Evolutionary conservation across 1,284 basidiomycete genomes (phyloP), one percentile per base, ranked within the genome.

Genomic region (Omphalotus olearius): DNA sequence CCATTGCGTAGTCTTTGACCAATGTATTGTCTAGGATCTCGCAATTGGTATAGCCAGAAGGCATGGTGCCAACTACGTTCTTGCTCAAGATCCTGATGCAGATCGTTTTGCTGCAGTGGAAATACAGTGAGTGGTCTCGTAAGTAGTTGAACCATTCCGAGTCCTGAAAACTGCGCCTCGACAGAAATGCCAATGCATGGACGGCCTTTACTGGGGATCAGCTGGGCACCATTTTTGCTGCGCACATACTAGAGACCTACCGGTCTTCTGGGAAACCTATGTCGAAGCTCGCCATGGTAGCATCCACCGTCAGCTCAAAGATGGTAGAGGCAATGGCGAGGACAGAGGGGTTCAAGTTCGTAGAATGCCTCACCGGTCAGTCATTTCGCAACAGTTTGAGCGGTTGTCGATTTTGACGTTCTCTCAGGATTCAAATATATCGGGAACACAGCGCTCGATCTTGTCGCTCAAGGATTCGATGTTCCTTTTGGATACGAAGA

Each of bases 401-500:
- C 33, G n/a, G 9, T 49, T 16, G 53, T 50, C 23, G 35, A 33
- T 33, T 2, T 7, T 33, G 13, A 10, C 36, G 39, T 43, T 6
- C 7, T 18, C 14, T 13, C 53, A 89, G 88, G 88, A 1, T 91
- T 91, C 68, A 91, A 90, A 64, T 91, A 80, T 64, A 91, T 93
- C 47, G 91, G 91, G 9, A 93, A 93, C 62, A 84, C 81, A 4
- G 88, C 85, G 1, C 68, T 90, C 23, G 69, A 75, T 44, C 73
- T 92, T 9, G 82, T 78, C 16, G 62, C 68, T 38, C 68, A 82
- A 45, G 91, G 89, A 0, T 90, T 78, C 60, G 77, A 84, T 23
- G 88, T 91, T 7, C 80, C 79, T 0, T 92, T 93, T 64, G 89
- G 85, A 6, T 93, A 93, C 59, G 91, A 93, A 65, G 91, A 93